Percentiles rank a stretch among this genome's conserved stretches.
Conservation (phyloP, 1,284 basidiomycete species). For the Laetiporus sulphureus region DNA sequence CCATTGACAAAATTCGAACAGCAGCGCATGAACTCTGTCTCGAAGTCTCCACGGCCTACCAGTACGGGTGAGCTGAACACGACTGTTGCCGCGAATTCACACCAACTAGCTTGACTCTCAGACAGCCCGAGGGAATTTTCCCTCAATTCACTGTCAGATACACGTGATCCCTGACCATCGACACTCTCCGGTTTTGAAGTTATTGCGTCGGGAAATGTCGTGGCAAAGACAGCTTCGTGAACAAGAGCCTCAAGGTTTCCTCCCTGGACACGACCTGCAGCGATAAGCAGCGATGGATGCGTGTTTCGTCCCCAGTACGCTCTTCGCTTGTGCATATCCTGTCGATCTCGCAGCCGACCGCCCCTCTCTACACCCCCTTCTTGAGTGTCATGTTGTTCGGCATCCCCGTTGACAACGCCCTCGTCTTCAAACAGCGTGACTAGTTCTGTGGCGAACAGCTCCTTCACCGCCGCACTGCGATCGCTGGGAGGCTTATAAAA, state of each 20-base stretch:
- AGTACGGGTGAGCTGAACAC: constrained; percentile 53
- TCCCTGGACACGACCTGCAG: constrained; percentile 41
- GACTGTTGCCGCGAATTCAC: constrained; percentile 52
- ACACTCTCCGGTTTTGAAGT: constrained; percentile 3
- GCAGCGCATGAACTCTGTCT: constrained; percentile 62
- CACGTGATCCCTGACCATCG: too few relatives aligned
- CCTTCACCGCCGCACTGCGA: constrained; percentile 52
- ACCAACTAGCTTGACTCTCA: constrained; percentile 35
- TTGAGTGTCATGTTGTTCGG: constrained; percentile 26
- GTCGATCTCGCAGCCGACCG: constrained; percentile 25
- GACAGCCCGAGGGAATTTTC: not conserved
- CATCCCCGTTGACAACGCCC: constrained; percentile 22
- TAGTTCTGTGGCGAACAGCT: constrained; percentile 62
- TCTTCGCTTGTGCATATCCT: constrained; percentile 48
- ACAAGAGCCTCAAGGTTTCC: constrained; percentile 72
- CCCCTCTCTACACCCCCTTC: constrained; percentile 20
- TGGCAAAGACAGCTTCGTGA: constrained; percentile 77
- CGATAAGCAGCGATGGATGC: constrained; percentile 61
- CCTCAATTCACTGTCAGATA: not conserved
- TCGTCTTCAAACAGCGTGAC: constrained; percentile 47
- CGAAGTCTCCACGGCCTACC: constrained; percentile 50
- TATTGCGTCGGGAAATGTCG: constrained; percentile 38
- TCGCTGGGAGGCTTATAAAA: constrained; percentile 79
- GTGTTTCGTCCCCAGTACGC: constrained; percentile 73
- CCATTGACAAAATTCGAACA: constrained; percentile 58